A percentile compares a stretch with the other conserved stretches of the same genome.
Conservation (phyloP, 768 basidiomycete species). For the Kwoniella pini region DNA sequence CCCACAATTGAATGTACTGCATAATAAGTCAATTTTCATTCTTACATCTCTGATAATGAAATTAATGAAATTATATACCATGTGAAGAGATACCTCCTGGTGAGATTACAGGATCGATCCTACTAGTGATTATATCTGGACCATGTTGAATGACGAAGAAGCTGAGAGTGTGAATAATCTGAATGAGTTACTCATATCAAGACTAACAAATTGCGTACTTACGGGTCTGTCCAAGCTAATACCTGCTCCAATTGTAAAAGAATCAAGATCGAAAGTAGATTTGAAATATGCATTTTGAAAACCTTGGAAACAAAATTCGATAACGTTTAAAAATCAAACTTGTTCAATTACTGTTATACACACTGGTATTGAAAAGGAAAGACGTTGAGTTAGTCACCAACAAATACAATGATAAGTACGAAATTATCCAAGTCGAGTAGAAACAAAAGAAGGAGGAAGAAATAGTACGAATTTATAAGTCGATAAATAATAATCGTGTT, state of each 20-base stretch:
- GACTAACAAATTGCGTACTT: not conserved
- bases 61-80: slow-evolving; percentile 4
- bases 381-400: not conserved
- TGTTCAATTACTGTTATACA: not conserved
- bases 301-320: too few species aligned
- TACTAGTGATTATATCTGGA: slow-evolving; percentile 10
- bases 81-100: slow-evolving; percentile 19
- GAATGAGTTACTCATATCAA: not conserved
- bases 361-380: not conserved
- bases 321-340: too few species aligned
- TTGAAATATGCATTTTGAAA: not conserved
- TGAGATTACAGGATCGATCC: slow-evolving; percentile 22
- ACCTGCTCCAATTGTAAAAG: not conserved
- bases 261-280: not conserved
- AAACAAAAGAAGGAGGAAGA: too few species aligned
- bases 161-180: not conserved
- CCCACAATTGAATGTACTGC: slow-evolving; percentile 24
- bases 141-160: slow-evolving; percentile 22
- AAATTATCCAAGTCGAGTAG: too few species aligned
- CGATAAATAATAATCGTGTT: too few species aligned
- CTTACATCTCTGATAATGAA: not conserved
- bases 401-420: too few species aligned
- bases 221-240: slow-evolving; percentile 14
- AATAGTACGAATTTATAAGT: too few species aligned
- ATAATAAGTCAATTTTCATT: not conserved